Conservation (phyloP, 192 early-diverging fungal genomes). For the Gigaspora rosea region DNA sequence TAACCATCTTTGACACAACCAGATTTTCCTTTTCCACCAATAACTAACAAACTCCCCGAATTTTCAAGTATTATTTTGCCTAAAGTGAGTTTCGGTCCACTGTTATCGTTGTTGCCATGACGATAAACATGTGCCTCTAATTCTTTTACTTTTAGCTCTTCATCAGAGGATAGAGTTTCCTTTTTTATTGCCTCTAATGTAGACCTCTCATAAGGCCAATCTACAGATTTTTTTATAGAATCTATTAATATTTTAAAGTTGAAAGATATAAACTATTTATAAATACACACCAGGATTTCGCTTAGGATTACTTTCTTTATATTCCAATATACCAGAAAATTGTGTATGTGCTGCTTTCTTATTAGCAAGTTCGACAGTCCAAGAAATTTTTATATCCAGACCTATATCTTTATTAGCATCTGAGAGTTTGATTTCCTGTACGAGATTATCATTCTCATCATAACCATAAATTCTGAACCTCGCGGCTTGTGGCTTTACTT, state of each 20-base stretch:
- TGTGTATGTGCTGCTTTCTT: conserved; percentile 14
- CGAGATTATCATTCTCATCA: background rate
- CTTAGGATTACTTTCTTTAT: background rate
- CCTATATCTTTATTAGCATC: background rate
- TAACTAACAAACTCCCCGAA: conserved; percentile 23
- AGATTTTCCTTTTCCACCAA: conserved; percentile 28
- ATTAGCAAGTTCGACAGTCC: conserved; percentile 29
- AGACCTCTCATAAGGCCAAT: conserved; percentile 8
- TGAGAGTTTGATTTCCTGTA: background rate
- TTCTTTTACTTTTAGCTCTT: background rate
- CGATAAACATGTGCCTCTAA: conserved; percentile 10
- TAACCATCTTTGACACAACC: conserved; percentile 4
- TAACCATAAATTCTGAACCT: conserved; percentile 28
- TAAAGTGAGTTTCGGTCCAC: background rate
- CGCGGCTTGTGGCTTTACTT: conserved; percentile 20
- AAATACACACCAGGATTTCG: conserved; percentile 14
- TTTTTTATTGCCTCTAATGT: conserved; percentile 2
- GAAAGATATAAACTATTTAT: background rate
- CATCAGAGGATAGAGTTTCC: background rate
- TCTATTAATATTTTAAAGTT: background rate
- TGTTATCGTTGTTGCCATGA: background rate
- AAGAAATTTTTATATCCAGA: background rate
- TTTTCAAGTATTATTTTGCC: conserved; percentile 28
- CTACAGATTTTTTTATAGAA: conserved; percentile 1
- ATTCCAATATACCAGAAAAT: background rate